These are phyloP conservation scores for Sutorius australiensis DNA, from an alignment of 768 basidiomycete species.

Conservation along the genomic window DNA sequence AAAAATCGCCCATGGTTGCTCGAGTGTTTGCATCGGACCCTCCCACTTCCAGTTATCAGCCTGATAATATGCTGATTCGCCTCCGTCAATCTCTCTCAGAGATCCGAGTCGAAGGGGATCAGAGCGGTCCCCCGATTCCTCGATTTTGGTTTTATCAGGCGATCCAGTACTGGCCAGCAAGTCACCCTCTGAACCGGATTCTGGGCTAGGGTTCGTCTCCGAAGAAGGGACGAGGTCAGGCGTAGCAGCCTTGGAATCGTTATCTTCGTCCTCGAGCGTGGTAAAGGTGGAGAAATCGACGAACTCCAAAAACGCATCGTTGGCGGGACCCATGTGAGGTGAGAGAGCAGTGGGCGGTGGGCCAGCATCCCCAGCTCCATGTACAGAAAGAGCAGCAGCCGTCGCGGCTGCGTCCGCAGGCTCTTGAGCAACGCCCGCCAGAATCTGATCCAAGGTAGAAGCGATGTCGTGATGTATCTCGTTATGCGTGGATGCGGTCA, in stretches of 20 bases:
- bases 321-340: constrained; percentile 36
- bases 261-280: constrained; percentile 53
- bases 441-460: constrained; percentile 57
- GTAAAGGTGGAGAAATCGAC: constrained; percentile 68
- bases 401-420: constrained; percentile 32
- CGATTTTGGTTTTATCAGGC: constrained; percentile 49
- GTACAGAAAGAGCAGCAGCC: constrained; percentile 24
- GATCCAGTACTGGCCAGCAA: constrained; percentile 41
- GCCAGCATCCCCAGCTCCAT: constrained; percentile 26
- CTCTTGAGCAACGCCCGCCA: constrained; percentile 54
- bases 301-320: constrained; percentile 43
- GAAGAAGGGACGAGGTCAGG: constrained; percentile 69
- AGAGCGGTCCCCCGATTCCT: constrained; percentile 41
- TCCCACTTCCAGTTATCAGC: constrained; percentile 68
- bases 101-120: constrained; percentile 57
- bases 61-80: constrained; percentile 66
- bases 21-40: constrained; percentile 56
- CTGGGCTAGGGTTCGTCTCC: constrained; percentile 74
- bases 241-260: constrained; percentile 63
- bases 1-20: constrained; percentile 73
- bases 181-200: constrained; percentile 65
- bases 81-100: constrained; percentile 72
- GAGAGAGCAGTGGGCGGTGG: constrained; percentile 33
- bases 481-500: constrained; percentile 37
- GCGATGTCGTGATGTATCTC: constrained; percentile 48